Base-by-base conservation (phyloP, 495 filamentous ascomycete species). In the Amniculicola lignicola region DNA sequence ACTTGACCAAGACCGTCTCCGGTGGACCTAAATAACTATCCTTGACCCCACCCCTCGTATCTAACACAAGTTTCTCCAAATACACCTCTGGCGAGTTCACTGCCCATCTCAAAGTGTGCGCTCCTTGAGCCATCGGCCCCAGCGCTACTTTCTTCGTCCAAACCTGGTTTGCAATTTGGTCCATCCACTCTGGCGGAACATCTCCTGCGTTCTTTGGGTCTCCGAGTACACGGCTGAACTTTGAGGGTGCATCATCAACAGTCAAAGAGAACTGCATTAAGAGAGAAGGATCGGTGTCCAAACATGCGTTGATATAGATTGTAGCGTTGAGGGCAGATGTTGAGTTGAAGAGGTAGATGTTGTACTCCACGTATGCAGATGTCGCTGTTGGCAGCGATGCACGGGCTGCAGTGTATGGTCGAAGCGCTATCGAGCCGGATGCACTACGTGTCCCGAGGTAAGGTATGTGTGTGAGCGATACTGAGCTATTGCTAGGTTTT, bases 21-120 rank as follows among this genome's bases (percentile, higher is more conserved):
- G 57, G 57, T 19, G 57, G 57, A 7, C 57, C 57, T 9, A 61
- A 29, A 46, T 61, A 61, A 29, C 51, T 61, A 3, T 49, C 46
- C 45, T 36, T 61, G 19, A 56, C 50, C 0, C 57, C 57, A 27
- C 57, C 57, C 25, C 51, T 44, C 0, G 35, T 19, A 43, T 56
- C 51, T n/a, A 61, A 15, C 21, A 61, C 50, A 3, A 61, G 19
- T 27, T 56, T 61, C 36, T 61, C 45, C 10, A 61, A 42, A 28
- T 48, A 48, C 3, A 54, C 40, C 24, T 42, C 49, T n/a, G 57
- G 57, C 25, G 15, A 37, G 21, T 51, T 51, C 1, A 36, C 51
- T 9, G 22, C 19, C 49, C 45, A 55, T 14, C 31, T 40, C 1
- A 61, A 2, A 41, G 35, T 61, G 50, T 61, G 57, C 37, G 16